These are phyloP conservation scores for Xenoacremonium recifei DNA, from an alignment of 2,329 filamentous ascomycete genomes.

Conservation along the genomic window DNA sequence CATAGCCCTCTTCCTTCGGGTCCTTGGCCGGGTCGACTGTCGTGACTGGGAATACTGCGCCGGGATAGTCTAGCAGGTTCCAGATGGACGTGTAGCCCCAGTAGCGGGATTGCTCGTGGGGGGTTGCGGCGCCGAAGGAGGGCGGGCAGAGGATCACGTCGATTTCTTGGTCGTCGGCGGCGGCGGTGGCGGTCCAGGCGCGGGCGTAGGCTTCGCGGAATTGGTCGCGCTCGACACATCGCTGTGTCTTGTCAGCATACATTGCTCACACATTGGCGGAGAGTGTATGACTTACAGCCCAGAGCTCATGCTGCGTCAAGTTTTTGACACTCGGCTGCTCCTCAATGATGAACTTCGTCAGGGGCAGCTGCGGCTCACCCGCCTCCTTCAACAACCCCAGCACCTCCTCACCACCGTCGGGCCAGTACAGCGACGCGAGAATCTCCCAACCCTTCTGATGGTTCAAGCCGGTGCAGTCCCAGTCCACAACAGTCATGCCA, in stretches of 20 bases:
- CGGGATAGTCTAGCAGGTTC: slow-evolving; percentile 69
- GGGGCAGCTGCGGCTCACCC: slow-evolving; percentile 57
- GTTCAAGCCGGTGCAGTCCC: slow-evolving; percentile 48
- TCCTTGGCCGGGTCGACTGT: slow-evolving; percentile 26
- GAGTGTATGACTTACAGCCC: slow-evolving; percentile 30
- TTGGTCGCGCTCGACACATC: slow-evolving; percentile 36
- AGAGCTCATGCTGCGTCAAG: slow-evolving; percentile 39
- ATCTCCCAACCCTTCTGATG: slow-evolving; percentile 52
- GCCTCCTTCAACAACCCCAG: slow-evolving; percentile 47
- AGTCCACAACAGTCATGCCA: slow-evolving; percentile 54
- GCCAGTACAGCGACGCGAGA: slow-evolving; percentile 48
- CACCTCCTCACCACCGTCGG: slow-evolving; percentile 58
- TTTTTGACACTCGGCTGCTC: slow-evolving; percentile 45
- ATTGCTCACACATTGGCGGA: fast-evolving
- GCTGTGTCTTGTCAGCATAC: slow-evolving; percentile 11
- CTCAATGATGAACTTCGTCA: slow-evolving; percentile 58
- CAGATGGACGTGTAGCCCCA: slow-evolving; percentile 68
- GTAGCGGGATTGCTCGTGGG: slow-evolving; percentile 44
- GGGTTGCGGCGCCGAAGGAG: slow-evolving; percentile 47
- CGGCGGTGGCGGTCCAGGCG: slow-evolving; percentile 37
- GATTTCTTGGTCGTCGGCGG: slow-evolving; percentile 32
- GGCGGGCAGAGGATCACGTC: slow-evolving; percentile 64
- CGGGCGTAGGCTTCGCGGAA: slow-evolving; percentile 37
- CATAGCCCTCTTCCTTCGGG: slow-evolving; percentile 19
- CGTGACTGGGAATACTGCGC: slow-evolving; percentile 57